Evolutionary conservation across 2,329 filamentous ascomycete species (phyloP).

Genomic region (Colletotrichum sp.): DNA sequence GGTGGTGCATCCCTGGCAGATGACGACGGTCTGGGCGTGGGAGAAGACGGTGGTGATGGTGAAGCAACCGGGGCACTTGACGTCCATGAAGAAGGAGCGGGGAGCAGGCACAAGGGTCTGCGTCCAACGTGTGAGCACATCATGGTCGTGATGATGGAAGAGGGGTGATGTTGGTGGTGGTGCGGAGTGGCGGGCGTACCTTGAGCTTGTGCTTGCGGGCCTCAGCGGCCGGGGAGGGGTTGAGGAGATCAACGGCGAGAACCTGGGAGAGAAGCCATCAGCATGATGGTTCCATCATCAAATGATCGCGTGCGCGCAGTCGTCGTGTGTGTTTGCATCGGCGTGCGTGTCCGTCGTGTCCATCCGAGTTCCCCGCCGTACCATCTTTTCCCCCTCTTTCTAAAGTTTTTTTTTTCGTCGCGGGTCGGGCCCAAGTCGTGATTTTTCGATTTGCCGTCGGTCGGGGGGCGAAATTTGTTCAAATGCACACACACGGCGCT

Average conservation of each 20-base stretch:
- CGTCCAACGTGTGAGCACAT: slow-evolving; percentile 20
- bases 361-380: slow-evolving; percentile 10
- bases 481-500: slow-evolving; percentile 12
- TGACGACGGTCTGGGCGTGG: slow-evolving; percentile 99
- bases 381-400: slow-evolving; percentile 16
- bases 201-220: slow-evolving; percentile 99
- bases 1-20: slow-evolving; percentile 99
- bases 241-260: slow-evolving; percentile 99
- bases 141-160: background rate
- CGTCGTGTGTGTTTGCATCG: background rate
- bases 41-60: slow-evolving; percentile 99
- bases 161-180: background rate
- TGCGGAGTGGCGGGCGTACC: slow-evolving; percentile 59
- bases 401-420: slow-evolving; percentile 6
- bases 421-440: slow-evolving; percentile 21
- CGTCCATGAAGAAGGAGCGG: slow-evolving; percentile 99
- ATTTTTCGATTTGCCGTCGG: slow-evolving; percentile 13
- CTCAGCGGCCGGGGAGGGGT: slow-evolving; percentile 97
- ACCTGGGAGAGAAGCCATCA: slow-evolving; percentile 65
- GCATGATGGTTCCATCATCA: slow-evolving; percentile 23
- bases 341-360: background rate
- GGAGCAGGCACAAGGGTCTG: slow-evolving; percentile 94
- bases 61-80: slow-evolving; percentile 99
- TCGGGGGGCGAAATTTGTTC: slow-evolving; percentile 13
- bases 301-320: slow-evolving; percentile 5